These are phyloP conservation scores for Camptophora hylomeconis DNA, from an alignment of 2,329 filamentous ascomycete genomes.

Conservation along the genomic window DNA sequence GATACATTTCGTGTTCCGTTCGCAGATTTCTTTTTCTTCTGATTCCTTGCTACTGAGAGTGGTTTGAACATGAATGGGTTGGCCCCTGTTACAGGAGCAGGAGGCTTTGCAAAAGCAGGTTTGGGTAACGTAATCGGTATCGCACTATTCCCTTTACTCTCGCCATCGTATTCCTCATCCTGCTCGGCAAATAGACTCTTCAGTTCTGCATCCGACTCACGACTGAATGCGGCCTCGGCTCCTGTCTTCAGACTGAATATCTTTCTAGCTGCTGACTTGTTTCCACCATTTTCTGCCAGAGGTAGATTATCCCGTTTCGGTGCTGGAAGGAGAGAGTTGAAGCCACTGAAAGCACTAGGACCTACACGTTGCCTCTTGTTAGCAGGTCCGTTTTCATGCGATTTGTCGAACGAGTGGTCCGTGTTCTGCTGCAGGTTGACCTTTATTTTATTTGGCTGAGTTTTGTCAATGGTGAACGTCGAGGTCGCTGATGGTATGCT, in stretches of 20 bases:
- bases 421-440: slow-evolving; percentile 56
- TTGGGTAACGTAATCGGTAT: slow-evolving; percentile 22
- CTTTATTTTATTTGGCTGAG: slow-evolving; percentile 71
- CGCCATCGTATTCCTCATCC: slow-evolving; percentile 18
- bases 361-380: slow-evolving; percentile 57
- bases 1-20: slow-evolving; percentile 5
- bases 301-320: slow-evolving; percentile 47
- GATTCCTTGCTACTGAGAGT: slow-evolving; percentile 66
- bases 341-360: slow-evolving; percentile 58
- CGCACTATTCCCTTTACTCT: slow-evolving; percentile 7
- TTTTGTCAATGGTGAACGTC: slow-evolving; percentile 68
- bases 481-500: slow-evolving; percentile 35
- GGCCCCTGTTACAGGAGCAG: slow-evolving; percentile 39
- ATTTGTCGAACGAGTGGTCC: slow-evolving; percentile 24
- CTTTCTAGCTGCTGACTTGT: slow-evolving; percentile 33
- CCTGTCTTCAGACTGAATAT: slow-evolving; percentile 71
- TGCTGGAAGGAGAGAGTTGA: slow-evolving; percentile 75
- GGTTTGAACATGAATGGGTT: slow-evolving; percentile 83
- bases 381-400: slow-evolving; percentile 43
- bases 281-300: slow-evolving; percentile 15
- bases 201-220: slow-evolving; percentile 38
- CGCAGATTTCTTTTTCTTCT: slow-evolving; percentile 50
- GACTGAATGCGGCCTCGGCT: slow-evolving; percentile 65
- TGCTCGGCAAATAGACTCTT: slow-evolving; percentile 23
- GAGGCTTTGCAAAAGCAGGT: slow-evolving; percentile 37